phyloP scores from a whole-genome alignment of 108 stramenopile species.

The Nitzschia sp. region DNA sequence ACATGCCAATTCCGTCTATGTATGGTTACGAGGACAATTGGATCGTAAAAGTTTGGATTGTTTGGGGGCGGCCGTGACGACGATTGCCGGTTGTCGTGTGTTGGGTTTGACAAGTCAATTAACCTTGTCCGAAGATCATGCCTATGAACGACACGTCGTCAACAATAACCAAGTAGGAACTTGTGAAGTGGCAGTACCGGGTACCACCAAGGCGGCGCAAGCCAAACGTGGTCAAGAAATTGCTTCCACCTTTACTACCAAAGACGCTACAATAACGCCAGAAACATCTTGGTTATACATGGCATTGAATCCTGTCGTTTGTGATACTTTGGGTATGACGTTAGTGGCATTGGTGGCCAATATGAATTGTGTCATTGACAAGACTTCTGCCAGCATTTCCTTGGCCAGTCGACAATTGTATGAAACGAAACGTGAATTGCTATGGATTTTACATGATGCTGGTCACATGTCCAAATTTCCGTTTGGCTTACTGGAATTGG shows the following conservation, averaged over 20 bases:
- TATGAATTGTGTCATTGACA: slow-evolving; percentile 64
- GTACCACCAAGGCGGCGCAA: slow-evolving; percentile 47
- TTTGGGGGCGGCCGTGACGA: slow-evolving; percentile 53
- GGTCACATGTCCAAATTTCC: slow-evolving; percentile 45
- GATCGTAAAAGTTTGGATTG: slow-evolving; percentile 66
- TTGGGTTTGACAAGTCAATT: slow-evolving; percentile 32
- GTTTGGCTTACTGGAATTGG: slow-evolving; percentile 60
- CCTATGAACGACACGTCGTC: slow-evolving; percentile 54
- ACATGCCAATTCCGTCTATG: slow-evolving; percentile 64
- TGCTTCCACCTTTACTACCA: slow-evolving; percentile 42
- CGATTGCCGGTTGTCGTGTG: slow-evolving; percentile 51
- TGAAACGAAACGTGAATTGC: slow-evolving; percentile 55
- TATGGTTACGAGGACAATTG: slow-evolving; percentile 53
- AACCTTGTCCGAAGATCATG: slow-evolving; percentile 67
- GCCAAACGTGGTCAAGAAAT: slow-evolving; percentile 57
- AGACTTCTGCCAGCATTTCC: slow-evolving; percentile 7
- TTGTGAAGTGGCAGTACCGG: slow-evolving; percentile 71
- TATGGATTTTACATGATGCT: slow-evolving; percentile 60
- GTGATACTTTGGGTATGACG: slow-evolving; percentile 42
- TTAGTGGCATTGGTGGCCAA: slow-evolving; percentile 57
- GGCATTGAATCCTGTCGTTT: slow-evolving; percentile 55
- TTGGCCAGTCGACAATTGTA: slow-evolving; percentile 49
- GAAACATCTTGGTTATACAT: slow-evolving; percentile 72
- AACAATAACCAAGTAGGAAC: slow-evolving; percentile 22
- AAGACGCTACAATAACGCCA: background rate